phyloP scores from a whole-genome alignment of 2,329 filamentous ascomycete genomes.

The Nigrograna mackinnonii region DNA sequence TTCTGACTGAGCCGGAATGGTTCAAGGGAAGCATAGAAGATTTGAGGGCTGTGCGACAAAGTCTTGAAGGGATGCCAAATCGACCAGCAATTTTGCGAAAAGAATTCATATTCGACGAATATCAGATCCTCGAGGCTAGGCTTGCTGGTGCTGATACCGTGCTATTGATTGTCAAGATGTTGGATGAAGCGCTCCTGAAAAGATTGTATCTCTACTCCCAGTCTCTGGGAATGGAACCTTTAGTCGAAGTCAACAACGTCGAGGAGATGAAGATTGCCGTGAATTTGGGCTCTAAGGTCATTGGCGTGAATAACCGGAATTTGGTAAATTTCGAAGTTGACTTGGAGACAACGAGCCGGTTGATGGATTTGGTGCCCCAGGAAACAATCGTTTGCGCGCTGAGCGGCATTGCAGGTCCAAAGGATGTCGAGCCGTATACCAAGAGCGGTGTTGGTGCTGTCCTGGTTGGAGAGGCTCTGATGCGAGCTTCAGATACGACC shows the following conservation, averaged over 20 bases:
- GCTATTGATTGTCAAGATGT: slow-evolving; percentile 97
- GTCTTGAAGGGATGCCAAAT: slow-evolving; percentile 88
- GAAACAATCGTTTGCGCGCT: slow-evolving; percentile 89
- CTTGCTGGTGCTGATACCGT: slow-evolving; percentile 94
- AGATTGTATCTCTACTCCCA: slow-evolving; percentile 86
- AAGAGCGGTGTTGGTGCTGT: slow-evolving; percentile 90
- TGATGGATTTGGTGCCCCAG: slow-evolving; percentile 84
- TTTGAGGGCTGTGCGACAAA: slow-evolving; percentile 81
- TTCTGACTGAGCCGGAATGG: slow-evolving; percentile 98
- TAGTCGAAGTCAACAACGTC: slow-evolving; percentile 94
- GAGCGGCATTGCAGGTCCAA: slow-evolving; percentile 86
- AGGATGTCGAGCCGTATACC: slow-evolving; percentile 87
- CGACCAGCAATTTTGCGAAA: slow-evolving; percentile 90
- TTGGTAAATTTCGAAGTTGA: slow-evolving; percentile 97
- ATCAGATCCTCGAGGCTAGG: slow-evolving; percentile 94
- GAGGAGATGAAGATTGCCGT: slow-evolving; percentile 92
- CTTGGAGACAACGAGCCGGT: slow-evolving; percentile 83
- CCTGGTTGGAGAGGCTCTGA: slow-evolving; percentile 92
- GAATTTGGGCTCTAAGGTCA: slow-evolving; percentile 82
- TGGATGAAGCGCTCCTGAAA: slow-evolving; percentile 73
- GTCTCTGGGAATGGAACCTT: slow-evolving; percentile 92
- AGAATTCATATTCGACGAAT: slow-evolving; percentile 97
- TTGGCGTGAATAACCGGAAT: slow-evolving; percentile 97
- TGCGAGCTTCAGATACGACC: slow-evolving; percentile 83
- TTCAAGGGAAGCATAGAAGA: slow-evolving; percentile 99